Percentiles rank a stretch among this genome's conserved stretches.
These are phyloP conservation scores for Pseudoturritis turrita DNA, from an alignment of 345 rosid species.

Conservation along the genomic window DNA sequence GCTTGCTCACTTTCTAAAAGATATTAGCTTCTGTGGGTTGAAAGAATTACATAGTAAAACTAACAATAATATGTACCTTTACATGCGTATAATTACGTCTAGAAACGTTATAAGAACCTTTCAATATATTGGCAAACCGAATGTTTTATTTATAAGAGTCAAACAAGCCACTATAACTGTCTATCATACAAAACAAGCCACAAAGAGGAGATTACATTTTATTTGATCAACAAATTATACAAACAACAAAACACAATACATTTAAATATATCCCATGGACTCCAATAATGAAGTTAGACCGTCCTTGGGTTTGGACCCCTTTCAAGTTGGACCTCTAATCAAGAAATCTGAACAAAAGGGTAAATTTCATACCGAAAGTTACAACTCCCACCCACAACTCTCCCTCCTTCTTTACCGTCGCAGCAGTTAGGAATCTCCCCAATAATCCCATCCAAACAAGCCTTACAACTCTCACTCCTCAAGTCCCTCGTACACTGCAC, in stretches of 20 bases:
- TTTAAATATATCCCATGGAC: not conserved
- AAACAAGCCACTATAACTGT: not conserved
- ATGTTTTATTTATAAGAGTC: not conserved
- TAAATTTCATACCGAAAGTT: conserved; percentile 62
- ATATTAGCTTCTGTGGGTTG: not conserved
- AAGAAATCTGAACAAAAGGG: conserved; percentile 39
- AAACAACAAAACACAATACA: not conserved
- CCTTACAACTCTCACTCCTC: conserved; percentile 37
- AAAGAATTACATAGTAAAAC: not conserved
- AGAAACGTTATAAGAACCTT: not conserved
- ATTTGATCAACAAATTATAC: not conserved
- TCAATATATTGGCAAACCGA: not conserved
- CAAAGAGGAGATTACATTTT: not conserved
- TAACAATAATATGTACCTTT: not conserved
- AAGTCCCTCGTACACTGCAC: conserved; percentile 67
- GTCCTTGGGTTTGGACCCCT: not conserved
- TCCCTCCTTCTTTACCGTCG: conserved; percentile 64
- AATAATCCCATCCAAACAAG: conserved; percentile 45
- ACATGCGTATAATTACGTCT: not conserved
- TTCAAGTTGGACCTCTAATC: not conserved
- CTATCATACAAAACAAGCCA: not conserved
- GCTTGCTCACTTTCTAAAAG: not conserved
- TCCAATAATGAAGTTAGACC: not conserved
- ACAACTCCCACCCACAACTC: conserved; percentile 55
- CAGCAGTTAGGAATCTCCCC: conserved; percentile 53